phyloP scores from a whole-genome alignment of 2,329 filamentous ascomycete genomes.

The Trichoderma citrinoviride region DNA sequence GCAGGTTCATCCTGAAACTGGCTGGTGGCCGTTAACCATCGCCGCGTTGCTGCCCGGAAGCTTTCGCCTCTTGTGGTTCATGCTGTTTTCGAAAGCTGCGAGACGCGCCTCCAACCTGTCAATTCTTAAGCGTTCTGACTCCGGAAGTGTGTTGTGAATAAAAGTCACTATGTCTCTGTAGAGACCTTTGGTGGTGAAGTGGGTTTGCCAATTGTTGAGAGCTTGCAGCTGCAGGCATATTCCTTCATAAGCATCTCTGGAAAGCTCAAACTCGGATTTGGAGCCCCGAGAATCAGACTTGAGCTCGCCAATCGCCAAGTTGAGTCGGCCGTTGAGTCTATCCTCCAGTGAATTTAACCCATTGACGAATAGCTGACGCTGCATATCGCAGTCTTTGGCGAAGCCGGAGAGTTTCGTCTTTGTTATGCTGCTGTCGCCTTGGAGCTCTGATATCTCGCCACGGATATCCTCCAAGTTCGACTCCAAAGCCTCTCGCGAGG shows the following conservation, averaged over 20 bases:
- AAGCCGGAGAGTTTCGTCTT: neutral
- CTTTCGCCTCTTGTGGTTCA: constrained; percentile 17
- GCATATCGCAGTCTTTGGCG: constrained; percentile 28
- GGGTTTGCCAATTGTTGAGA: constrained; percentile 49
- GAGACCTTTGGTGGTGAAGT: constrained; percentile 45
- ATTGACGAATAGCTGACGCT: constrained; percentile 18
- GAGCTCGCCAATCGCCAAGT: neutral
- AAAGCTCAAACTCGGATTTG: too few species aligned
- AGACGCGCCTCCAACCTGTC: constrained; percentile 21
- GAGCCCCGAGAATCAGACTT: too few species aligned
- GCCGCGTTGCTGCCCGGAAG: neutral
- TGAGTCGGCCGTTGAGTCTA: neutral
- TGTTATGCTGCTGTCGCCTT: constrained; percentile 3
- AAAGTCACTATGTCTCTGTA: constrained; percentile 41
- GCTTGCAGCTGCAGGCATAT: constrained; percentile 30
- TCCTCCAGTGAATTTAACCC: constrained; percentile 35
- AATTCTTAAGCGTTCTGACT: constrained; percentile 23
- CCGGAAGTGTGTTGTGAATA: constrained; percentile 33
- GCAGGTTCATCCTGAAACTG: neutral
- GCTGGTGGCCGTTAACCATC: constrained; percentile 4
- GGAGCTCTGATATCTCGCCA: constrained; percentile 5
- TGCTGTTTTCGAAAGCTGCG: neutral
- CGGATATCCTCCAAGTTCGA: constrained; percentile 17
- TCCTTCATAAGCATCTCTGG: neutral
- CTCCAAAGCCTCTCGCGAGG: constrained; percentile 20